Conservation (phyloP, 2,329 filamentous ascomycete species). For the Coniella vitis region DNA sequence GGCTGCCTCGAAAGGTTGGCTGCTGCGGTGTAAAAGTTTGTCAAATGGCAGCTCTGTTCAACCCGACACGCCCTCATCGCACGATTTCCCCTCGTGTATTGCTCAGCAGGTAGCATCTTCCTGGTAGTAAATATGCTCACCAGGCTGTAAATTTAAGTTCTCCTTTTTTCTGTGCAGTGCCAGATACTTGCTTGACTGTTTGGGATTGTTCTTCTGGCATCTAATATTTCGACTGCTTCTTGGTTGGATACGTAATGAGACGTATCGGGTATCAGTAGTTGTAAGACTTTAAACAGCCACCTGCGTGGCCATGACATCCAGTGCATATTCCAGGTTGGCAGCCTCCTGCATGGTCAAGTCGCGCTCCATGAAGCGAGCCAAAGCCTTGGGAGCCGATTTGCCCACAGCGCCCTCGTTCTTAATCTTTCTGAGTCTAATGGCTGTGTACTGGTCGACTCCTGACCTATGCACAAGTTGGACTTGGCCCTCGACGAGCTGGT, state of each 20-base stretch:
- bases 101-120: slow-evolving; percentile 11
- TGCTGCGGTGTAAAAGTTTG: slow-evolving; percentile 1
- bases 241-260: not conserved
- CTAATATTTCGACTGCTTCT: not conserved
- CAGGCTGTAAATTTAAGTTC: slow-evolving; percentile 8
- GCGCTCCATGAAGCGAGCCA: slow-evolving; percentile 19
- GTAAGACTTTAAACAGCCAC: not conserved
- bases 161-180: not conserved
- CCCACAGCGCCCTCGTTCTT: slow-evolving; percentile 29
- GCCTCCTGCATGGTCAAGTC: slow-evolving; percentile 9
- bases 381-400: slow-evolving; percentile 23
- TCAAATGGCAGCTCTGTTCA: slow-evolving; percentile 11
- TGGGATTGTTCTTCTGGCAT: not conserved
- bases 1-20: slow-evolving; percentile 5
- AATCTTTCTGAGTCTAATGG: slow-evolving; percentile 23
- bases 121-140: slow-evolving; percentile 9
- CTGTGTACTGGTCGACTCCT: not conserved
- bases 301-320: slow-evolving; percentile 11
- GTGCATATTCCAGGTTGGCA: slow-evolving; percentile 13
- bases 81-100: slow-evolving; percentile 10
- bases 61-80: slow-evolving; percentile 16
- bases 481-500: slow-evolving; percentile 5
- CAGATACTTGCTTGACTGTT: not conserved
- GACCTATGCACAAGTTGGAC: not conserved
- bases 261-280: not conserved